Percentiles rank a stretch among this genome's conserved stretches.
These are phyloP conservation scores for Fragilaria radians DNA, from an alignment of 108 stramenopile species.

Conservation along the genomic window DNA sequence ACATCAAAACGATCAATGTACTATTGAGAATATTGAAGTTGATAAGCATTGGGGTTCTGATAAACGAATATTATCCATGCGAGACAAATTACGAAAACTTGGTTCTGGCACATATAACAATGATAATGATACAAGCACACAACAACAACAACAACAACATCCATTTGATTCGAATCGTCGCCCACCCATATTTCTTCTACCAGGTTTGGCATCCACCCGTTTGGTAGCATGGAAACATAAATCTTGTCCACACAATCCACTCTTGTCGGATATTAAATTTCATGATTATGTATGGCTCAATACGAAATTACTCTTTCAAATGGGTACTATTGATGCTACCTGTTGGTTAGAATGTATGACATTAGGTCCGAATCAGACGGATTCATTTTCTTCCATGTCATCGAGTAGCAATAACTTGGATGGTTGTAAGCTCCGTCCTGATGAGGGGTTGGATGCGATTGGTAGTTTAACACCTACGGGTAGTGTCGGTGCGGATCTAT, in stretches of 20 bases:
- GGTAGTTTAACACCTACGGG: conserved; percentile 67
- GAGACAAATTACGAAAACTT: conserved; percentile 39
- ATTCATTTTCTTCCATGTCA: conserved; percentile 40
- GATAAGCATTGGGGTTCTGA: conserved; percentile 86
- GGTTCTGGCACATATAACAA: conserved; percentile 23
- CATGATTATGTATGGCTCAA: conserved; percentile 86
- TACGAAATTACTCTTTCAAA: conserved; percentile 66
- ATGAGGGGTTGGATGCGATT: conserved; percentile 83
- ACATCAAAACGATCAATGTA: conserved; percentile 1
- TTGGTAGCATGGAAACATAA: conserved; percentile 78
- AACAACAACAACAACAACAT: background rate
- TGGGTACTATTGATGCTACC: conserved; percentile 65
- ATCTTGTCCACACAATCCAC: conserved; percentile 41
- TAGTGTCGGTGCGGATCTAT: conserved; percentile 44
- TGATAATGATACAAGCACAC: conserved; percentile 9
- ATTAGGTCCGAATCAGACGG: conserved; percentile 70
- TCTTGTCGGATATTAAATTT: conserved; percentile 68
- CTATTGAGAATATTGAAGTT: conserved; percentile 21
- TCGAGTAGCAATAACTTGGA: conserved; percentile 8
- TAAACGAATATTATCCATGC: conserved; percentile 49
- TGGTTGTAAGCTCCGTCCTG: conserved; percentile 84
- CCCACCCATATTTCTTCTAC: conserved; percentile 80
- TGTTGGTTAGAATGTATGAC: conserved; percentile 74
- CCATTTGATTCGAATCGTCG: conserved; percentile 21
- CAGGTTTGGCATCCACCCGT: conserved; percentile 78